These are phyloP conservation scores for Fistulifera pelliculosa DNA, from an alignment of 108 stramenopile genomes.

Conservation along the genomic window DNA sequence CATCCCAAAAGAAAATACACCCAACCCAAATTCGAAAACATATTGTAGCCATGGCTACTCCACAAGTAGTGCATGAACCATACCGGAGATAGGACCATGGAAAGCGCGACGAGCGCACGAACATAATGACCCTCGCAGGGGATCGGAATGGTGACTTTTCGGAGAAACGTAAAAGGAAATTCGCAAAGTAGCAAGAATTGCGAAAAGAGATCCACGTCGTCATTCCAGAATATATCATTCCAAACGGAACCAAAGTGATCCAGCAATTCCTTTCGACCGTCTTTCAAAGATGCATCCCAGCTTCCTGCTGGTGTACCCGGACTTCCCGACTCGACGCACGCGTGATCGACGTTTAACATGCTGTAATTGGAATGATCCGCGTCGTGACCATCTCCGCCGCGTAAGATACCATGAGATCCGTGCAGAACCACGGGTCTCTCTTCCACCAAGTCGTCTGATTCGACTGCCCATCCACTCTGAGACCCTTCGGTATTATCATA, in stretches of 20 bases:
- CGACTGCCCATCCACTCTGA: constrained; percentile 12
- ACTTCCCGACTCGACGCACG: constrained; percentile 46
- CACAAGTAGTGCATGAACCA: constrained; percentile 67
- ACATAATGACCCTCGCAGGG: constrained; percentile 87
- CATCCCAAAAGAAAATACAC: constrained; percentile 26
- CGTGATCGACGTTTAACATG: constrained; percentile 43
- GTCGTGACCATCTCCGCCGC: constrained; percentile 10
- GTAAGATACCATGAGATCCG: constrained; percentile 58
- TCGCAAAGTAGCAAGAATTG: constrained; percentile 59
- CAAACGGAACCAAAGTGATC: constrained; percentile 35
- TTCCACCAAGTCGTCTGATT: constrained; percentile 12
- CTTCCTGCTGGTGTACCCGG: constrained; percentile 26
- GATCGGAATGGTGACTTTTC: constrained; percentile 66
- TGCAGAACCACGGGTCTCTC: constrained; percentile 61
- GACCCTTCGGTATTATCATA: constrained; percentile 39
- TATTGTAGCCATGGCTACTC: constrained; percentile 39
- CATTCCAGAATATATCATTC: constrained; percentile 59
- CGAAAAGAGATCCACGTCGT: constrained; percentile 38
- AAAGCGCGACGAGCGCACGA: constrained; percentile 64
- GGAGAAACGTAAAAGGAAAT: constrained; percentile 64
- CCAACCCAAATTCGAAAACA: constrained; percentile 16
- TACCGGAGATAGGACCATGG: constrained; percentile 54
- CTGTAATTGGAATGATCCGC: constrained; percentile 20
- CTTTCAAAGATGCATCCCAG: constrained; percentile 51
- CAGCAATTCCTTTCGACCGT: constrained; percentile 47